A percentile compares a stretch with the other conserved stretches of the same genome.
Evolutionary conservation across 2,329 filamentous ascomycete genomes (phyloP).

Genomic region (Leptographium galeiforme): DNA sequence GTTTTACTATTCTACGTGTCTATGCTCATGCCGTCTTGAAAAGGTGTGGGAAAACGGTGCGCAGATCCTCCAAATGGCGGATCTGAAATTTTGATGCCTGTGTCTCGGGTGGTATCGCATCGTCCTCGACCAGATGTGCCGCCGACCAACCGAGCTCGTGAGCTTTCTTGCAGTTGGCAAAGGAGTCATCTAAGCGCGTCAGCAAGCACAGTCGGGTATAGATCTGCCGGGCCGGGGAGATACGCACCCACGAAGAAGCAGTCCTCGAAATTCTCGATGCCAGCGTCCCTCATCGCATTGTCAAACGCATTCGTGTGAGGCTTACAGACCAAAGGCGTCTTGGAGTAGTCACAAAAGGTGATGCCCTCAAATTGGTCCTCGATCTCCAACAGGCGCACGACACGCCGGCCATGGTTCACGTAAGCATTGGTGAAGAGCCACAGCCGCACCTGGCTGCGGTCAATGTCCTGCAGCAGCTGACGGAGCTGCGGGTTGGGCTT

Average conservation of each 20-base stretch:
- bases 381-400: conserved; percentile 66
- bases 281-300: conserved; percentile 80
- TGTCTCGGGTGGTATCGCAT: conserved; percentile 45
- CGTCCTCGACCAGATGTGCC: conserved; percentile 73
- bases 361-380: conserved; percentile 90
- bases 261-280: conserved; percentile 49
- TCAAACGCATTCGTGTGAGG: conserved; percentile 70
- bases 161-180: conserved; percentile 65
- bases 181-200: conserved; percentile 59
- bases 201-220: background rate
- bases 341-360: conserved; percentile 82
- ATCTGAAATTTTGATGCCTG: conserved; percentile 66
- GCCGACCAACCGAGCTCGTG: conserved; percentile 74
- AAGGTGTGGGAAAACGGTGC: conserved; percentile 65
- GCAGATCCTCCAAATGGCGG: conserved; percentile 59
- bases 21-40: conserved; percentile 43
- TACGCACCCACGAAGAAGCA: conserved; percentile 85
- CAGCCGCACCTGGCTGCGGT: conserved; percentile 67
- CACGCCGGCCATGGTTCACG: conserved; percentile 69
- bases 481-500: conserved; percentile 64
- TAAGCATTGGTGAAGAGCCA: conserved; percentile 99
- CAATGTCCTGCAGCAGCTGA: conserved; percentile 66
- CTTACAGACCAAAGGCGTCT: conserved; percentile 69
- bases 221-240: conserved; percentile 12
- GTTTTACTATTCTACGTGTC: too few relatives aligned